A percentile compares a stretch with the other conserved stretches of the same genome.
phyloP scores from a whole-genome alignment of 2,329 filamentous ascomycete species.

The Cladosporium sp. region DNA sequence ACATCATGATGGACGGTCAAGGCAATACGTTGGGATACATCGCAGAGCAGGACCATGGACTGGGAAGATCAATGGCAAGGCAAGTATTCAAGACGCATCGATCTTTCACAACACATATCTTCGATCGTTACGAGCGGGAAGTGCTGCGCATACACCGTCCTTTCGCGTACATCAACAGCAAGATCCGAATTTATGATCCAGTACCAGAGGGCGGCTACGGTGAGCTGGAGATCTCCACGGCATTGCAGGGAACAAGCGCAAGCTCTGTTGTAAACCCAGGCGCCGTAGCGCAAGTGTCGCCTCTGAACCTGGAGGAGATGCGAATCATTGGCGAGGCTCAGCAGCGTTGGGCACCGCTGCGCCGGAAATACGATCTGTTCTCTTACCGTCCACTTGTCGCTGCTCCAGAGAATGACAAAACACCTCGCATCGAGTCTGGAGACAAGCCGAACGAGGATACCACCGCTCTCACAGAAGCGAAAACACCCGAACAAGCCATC shows the following conservation, averaged over 20 bases:
- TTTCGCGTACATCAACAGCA: slow-evolving; percentile 60
- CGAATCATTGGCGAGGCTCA: slow-evolving; percentile 60
- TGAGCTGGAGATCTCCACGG: slow-evolving; percentile 29
- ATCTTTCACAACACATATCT: slow-evolving; percentile 62
- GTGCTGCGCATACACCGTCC: slow-evolving; percentile 60
- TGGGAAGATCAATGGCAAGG: slow-evolving; percentile 53
- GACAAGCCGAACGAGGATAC: slow-evolving; percentile 41
- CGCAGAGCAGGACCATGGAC: slow-evolving; percentile 58
- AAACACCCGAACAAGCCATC: slow-evolving; percentile 35
- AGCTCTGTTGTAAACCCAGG: slow-evolving; percentile 41
- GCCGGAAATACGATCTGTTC: slow-evolving; percentile 63
- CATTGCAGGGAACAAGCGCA: slow-evolving; percentile 42
- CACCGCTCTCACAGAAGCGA: slow-evolving; percentile 46
- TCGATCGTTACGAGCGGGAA: slow-evolving; percentile 58
- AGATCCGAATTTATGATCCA: slow-evolving; percentile 55
- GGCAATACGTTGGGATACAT: slow-evolving; percentile 62
- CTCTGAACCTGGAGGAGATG: slow-evolving; percentile 54
- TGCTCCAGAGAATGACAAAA: slow-evolving; percentile 29
- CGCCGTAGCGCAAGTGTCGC: slow-evolving; percentile 48
- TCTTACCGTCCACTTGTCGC: slow-evolving; percentile 44
- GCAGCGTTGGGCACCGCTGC: slow-evolving; percentile 59
- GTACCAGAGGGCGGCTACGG: slow-evolving; percentile 37
- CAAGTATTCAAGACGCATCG: slow-evolving; percentile 61
- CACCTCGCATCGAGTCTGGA: slow-evolving; percentile 25
- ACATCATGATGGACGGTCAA: slow-evolving; percentile 61